phyloP scores from a whole-genome alignment of 140 eudicot species.

The Anethum foeniculum region DNA sequence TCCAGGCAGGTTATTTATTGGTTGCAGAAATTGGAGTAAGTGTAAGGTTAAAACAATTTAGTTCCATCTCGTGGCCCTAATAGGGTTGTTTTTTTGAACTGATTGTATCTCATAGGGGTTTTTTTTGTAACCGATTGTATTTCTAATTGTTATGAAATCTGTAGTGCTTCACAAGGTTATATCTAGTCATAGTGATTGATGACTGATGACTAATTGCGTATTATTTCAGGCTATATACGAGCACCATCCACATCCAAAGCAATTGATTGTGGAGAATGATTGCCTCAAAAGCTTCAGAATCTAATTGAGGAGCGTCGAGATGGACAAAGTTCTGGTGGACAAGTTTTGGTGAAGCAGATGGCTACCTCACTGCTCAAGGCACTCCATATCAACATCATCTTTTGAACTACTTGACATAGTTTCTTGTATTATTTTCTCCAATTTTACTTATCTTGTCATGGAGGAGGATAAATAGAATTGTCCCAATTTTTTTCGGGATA shows the following conservation, averaged over 20 bases:
- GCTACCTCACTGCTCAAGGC: slow-evolving; percentile 95
- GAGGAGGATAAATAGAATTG: background rate
- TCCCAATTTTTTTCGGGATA: background rate
- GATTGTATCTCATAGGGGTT: background rate
- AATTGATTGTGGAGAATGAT: slow-evolving; percentile 36
- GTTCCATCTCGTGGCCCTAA: background rate
- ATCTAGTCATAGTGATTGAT: too few relatives aligned
- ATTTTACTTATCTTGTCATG: background rate
- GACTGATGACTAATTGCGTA: too few relatives aligned
- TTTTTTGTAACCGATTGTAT: too few relatives aligned
- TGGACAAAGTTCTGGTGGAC: slow-evolving; percentile 91
- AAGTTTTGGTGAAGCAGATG: slow-evolving; percentile 95
- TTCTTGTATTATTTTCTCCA: background rate
- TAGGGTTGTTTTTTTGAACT: background rate
- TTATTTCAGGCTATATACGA: slow-evolving; percentile 83
- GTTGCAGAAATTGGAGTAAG: background rate
- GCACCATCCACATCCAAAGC: slow-evolving; percentile 96
- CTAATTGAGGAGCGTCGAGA: slow-evolving; percentile 92
- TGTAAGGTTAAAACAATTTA: background rate
- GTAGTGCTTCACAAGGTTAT: too few relatives aligned
- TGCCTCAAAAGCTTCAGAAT: slow-evolving; percentile 68
- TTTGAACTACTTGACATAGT: slow-evolving; percentile 25
- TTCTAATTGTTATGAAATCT: too few relatives aligned
- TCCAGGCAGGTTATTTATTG: background rate
- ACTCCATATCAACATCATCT: slow-evolving; percentile 81